Evolutionary conservation across 1,284 basidiomycete genomes (phyloP), one percentile per base, ranked within the genome.

Genomic region (Retiboletus flavoniger): DNA sequence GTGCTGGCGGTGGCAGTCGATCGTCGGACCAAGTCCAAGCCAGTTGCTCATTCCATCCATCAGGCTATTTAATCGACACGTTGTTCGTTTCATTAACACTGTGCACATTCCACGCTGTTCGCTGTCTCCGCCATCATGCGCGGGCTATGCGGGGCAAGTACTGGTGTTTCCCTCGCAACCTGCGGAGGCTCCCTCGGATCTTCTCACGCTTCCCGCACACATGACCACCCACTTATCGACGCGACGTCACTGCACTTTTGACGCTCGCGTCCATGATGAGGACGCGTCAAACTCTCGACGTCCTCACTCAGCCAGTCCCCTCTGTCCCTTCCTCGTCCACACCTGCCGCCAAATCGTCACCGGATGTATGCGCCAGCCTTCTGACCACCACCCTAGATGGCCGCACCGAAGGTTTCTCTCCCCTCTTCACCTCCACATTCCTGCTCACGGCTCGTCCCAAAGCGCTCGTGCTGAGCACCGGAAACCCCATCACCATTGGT

Each of bases 321-420:
- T 72, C 68, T 9, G 55, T 43, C 8, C 69, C 64, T 4, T 50
- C 67, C 4, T 31, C 46, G 34, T 47, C 70, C 28, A 47, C 41
- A 0, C 54, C 60, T 26, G 1, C 24, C 3, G 39, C 51, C 0
- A 43, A 43, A 8, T 41, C 55, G 2, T 65, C 63, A 3, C 52
- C 58, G 47, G 67, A 76, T 74, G 71, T 85, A 80, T 89, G 87
- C 76, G 87, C 88, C 14, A 88, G 85, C 63, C 72, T 90, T 8
- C 70, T 84, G 24, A 87, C 87, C 0, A 72, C 71, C 6, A 78
- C 77, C 43, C 65, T 68, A 34, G 71, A 76, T 21, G 85, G 83
- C 7, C 74, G 78, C 35, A 82, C 77, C 66, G 85, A 89, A 78
- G 81, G 87, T 85, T 43, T 16, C 7, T 29, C 41, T 47, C 24